phyloP scores from a whole-genome alignment of 1,284 basidiomycete genomes.

The Dichomitus squalens region DNA sequence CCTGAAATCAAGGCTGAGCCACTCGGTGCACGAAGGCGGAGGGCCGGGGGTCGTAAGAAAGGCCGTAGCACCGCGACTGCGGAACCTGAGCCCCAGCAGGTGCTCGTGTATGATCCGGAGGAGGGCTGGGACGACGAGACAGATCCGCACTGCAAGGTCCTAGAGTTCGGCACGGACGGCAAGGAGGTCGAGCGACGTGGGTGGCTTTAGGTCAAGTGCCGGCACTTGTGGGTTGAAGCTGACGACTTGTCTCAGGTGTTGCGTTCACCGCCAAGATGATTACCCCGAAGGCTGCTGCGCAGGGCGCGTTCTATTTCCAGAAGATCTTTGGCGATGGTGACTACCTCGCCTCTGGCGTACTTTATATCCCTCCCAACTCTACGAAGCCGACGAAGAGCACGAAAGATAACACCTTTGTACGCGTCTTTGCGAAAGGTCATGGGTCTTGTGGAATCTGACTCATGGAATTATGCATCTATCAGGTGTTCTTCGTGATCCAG shows the following conservation, averaged over 20 bases:
- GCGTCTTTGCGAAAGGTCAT: conserved; percentile 34
- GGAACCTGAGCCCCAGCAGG: conserved; percentile 35
- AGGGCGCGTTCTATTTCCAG: conserved; percentile 81
- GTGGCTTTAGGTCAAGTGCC: conserved; percentile 32
- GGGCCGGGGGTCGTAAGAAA: conserved; percentile 42
- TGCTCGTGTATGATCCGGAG: conserved; percentile 56
- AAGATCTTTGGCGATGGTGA: conserved; percentile 95
- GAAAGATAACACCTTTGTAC: conserved; percentile 94
- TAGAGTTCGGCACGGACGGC: conserved; percentile 62
- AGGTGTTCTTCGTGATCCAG: conserved; percentile 89
- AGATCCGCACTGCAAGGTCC: conserved; percentile 64
- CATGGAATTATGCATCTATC: not conserved
- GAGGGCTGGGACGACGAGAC: conserved; percentile 91
- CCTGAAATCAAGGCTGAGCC: conserved; percentile 67
- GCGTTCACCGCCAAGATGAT: conserved; percentile 74
- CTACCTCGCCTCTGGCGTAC: conserved; percentile 88
- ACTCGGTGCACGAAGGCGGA: conserved; percentile 50
- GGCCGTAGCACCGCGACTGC: conserved; percentile 38
- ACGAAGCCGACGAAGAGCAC: conserved; percentile 88
- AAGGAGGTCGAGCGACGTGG: conserved; percentile 71
- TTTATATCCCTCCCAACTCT: conserved; percentile 77
- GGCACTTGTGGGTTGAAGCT: not conserved
- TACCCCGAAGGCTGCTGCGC: conserved; percentile 57
- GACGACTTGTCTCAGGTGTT: conserved; percentile 51
- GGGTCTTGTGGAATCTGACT: not conserved